These are phyloP conservation scores for Xylaria sp. DNA, from an alignment of 2,329 filamentous ascomycete genomes.

Conservation along the genomic window DNA sequence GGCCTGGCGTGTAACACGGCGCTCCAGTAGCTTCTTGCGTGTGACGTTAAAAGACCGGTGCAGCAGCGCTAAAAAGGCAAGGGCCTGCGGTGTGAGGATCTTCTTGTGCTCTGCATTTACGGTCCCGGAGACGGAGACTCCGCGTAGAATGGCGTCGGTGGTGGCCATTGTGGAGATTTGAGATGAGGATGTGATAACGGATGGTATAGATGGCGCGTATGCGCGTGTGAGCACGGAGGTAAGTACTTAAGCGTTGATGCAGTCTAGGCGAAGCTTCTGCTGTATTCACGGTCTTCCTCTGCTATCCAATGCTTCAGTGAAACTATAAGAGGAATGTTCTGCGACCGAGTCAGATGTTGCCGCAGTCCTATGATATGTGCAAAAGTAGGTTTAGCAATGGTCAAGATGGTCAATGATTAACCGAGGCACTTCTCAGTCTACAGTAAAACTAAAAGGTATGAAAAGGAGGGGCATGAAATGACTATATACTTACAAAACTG, in stretches of 20 bases:
- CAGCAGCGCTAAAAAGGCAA: slow-evolving; percentile 91
- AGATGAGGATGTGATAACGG: neutral
- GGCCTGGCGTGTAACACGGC: slow-evolving; percentile 85
- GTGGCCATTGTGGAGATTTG: slow-evolving; percentile 66
- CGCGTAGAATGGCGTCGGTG: slow-evolving; percentile 82
- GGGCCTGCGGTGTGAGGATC: slow-evolving; percentile 90
- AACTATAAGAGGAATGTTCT: slow-evolving; percentile 13
- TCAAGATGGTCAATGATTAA: slow-evolving; percentile 15
- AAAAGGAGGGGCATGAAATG: slow-evolving; percentile 29
- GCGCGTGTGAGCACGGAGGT: slow-evolving; percentile 2
- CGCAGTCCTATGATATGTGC: slow-evolving; percentile 29
- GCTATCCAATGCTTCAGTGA: slow-evolving; percentile 8
- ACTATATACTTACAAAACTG: slow-evolving; percentile 35
- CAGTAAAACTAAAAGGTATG: slow-evolving; percentile 11
- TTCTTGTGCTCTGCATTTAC: slow-evolving; percentile 84
- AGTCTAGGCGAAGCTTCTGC: neutral
- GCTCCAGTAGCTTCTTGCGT: slow-evolving; percentile 88
- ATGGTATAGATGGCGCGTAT: slow-evolving; percentile 15
- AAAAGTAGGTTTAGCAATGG: slow-evolving; percentile 27
- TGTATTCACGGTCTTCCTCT: slow-evolving; percentile 6
- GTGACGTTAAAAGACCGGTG: slow-evolving; percentile 94
- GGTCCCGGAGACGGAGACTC: slow-evolving; percentile 85
- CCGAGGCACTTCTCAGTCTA: slow-evolving; percentile 31
- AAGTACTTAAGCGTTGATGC: neutral
- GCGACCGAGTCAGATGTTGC: neutral